Percentiles rank a stretch among this genome's conserved stretches.
Evolutionary conservation across 2,329 filamentous ascomycete genomes (phyloP).

Genomic region (Botrytis medusae): DNA sequence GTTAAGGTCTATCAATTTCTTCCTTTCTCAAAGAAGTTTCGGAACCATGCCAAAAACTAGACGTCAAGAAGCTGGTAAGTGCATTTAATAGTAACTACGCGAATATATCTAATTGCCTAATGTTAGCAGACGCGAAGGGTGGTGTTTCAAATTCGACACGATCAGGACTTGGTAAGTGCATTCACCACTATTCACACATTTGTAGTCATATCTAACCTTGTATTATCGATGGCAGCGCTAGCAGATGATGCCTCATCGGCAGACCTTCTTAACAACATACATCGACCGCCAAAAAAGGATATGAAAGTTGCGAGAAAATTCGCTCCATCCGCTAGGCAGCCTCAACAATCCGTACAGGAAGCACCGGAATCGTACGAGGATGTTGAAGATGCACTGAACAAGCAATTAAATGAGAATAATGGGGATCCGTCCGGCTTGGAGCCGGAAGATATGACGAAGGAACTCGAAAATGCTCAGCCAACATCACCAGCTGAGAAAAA

Average conservation of each 20-base stretch:
- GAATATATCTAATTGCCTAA: background rate
- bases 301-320: background rate
- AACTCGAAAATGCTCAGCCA: slow-evolving; percentile 4
- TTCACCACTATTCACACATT: background rate
- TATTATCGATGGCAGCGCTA: background rate
- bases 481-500: background rate
- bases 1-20: background rate
- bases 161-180: background rate
- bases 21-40: background rate
- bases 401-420: background rate
- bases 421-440: background rate
- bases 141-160: too few species aligned
- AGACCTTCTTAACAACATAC: background rate
- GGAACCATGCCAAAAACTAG: background rate
- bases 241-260: background rate
- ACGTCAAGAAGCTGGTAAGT: background rate
- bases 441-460: background rate
- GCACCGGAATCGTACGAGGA: background rate
- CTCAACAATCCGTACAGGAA: background rate
- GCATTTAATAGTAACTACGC: background rate
- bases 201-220: background rate
- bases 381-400: background rate
- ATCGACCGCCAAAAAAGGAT: background rate
- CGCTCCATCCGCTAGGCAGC: background rate
- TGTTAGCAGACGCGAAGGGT: background rate